Base-by-base conservation (phyloP, 257 asterid genomes). In the Sherardia arvensis region DNA sequence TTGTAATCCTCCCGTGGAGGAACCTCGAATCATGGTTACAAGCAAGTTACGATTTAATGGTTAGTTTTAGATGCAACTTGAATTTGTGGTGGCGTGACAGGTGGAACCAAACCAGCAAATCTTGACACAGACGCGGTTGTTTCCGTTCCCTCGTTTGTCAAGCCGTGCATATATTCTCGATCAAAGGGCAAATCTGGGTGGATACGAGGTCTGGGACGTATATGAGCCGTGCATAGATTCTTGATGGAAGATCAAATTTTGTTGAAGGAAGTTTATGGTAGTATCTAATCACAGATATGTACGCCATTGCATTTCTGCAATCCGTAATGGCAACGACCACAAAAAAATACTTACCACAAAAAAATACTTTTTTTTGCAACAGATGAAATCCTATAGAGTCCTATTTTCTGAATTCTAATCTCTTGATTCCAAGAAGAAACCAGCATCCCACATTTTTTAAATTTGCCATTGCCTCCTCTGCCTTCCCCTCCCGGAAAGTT, bases 171-270 rank as follows among this genome's bases (percentile, higher is more conserved):
- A n/a, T n/a, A n/a, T n/a, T n/a, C n/a, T n/a, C n/a, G n/a, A n/a
- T n/a, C n/a, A n/a, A n/a, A n/a, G 53, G 99, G 97, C 33, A 80
- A 49, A 81, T 90, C 64, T 3, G 87, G 77, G 78, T 93, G 47
- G 99, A 92, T 74, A 87, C 96, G 17, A 85, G 99, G 85, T 83
- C 86, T 23, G 99, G 99, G 76, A 88, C 84, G 78, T 93, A 93
- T 82, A 90, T 90, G 97, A 84, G 95, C 71, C 95, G 99, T 33
- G 97, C 94, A 17, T 83, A 83, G 81, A n/a, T 45, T 73, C 33
- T 59, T 66, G 14, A 11, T 15, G 15, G 18, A 40, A 38, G 20
- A 0, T 71, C 69, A 29, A 58, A 21, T 55, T 64, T 73, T 48
- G 73, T 56, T 62, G 25, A 51, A 57, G 36, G 64, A 27, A 34